Evolutionary conservation across 495 filamentous ascomycete genomes (phyloP).

Genomic region (Terfezia boudieri): DNA sequence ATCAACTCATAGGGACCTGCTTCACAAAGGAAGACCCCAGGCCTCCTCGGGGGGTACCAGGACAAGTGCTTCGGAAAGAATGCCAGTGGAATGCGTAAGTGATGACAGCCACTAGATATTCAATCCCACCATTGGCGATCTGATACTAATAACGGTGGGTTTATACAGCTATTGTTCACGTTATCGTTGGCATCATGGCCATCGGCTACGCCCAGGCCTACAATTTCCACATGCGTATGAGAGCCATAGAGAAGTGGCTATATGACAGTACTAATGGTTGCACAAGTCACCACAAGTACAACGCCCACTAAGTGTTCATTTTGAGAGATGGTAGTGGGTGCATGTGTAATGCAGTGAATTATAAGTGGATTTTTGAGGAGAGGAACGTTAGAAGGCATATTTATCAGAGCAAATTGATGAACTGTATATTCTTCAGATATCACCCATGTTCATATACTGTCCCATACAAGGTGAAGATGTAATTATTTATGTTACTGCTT

Average conservation of each 20-base stretch:
- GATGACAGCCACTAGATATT: neutral
- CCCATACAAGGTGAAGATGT: no score
- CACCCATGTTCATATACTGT: no score
- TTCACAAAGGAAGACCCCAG: constrained; percentile 54
- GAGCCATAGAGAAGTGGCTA: neutral
- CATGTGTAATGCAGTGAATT: no score
- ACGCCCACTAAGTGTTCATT: constrained; percentile 52
- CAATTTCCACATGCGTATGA: constrained; percentile 98
- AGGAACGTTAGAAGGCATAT: no score
- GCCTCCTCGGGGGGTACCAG: constrained; percentile 71
- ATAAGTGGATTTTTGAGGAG: no score
- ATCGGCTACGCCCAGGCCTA: constrained; percentile 90
- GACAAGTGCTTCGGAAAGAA: constrained; percentile 90
- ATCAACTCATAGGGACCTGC: constrained; percentile 40
- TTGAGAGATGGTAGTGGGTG: no score
- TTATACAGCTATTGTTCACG: constrained; percentile 57
- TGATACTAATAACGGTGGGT: neutral
- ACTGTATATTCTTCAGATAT: no score
- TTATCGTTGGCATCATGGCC: constrained; percentile 48
- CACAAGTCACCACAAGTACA: constrained; percentile 96
- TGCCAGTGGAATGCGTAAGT: constrained; percentile 66
- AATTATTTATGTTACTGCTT: no score
- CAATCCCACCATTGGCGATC: neutral
- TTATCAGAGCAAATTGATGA: no score
- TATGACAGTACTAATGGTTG: neutral